Evolutionary conservation across 352 stramenopile genomes (phyloP).

Genomic region (Thraustochytrium sp.): DNA sequence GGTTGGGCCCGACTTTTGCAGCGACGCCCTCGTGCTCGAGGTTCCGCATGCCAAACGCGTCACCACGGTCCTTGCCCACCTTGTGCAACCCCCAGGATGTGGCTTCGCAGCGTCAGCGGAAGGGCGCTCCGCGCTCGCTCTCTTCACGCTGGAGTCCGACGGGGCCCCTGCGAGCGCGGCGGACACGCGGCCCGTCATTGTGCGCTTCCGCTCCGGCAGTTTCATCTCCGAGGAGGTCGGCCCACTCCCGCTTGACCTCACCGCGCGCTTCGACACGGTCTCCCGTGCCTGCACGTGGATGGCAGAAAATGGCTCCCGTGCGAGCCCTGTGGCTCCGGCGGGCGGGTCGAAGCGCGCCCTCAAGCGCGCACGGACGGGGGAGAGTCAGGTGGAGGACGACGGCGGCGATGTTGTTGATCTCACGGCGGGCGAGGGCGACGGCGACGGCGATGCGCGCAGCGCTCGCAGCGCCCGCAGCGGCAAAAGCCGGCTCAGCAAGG

Average conservation of each 20-base stretch:
- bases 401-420: too few species aligned
- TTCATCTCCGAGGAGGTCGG: not conserved
- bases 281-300: not conserved
- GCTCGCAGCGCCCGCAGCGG: too few species aligned
- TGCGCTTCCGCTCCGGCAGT: not conserved
- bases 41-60: not conserved
- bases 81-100: not conserved
- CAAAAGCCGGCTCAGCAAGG: too few species aligned
- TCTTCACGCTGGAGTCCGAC: not conserved
- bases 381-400: too few species aligned
- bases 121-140: not conserved
- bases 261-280: not conserved
- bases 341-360: too few species aligned
- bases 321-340: not conserved
- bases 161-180: too few species aligned
- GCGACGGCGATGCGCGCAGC: too few species aligned
- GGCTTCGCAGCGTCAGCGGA: not conserved
- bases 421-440: too few species aligned
- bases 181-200: not conserved
- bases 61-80: not conserved
- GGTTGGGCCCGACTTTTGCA: too few species aligned
- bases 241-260: not conserved
- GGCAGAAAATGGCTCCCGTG: not conserved
- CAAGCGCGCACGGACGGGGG: too few species aligned
- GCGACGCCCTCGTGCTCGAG: not conserved